Conservation (phyloP, 129 eudicot species). For the Chrysanthemum seticuspe region DNA sequence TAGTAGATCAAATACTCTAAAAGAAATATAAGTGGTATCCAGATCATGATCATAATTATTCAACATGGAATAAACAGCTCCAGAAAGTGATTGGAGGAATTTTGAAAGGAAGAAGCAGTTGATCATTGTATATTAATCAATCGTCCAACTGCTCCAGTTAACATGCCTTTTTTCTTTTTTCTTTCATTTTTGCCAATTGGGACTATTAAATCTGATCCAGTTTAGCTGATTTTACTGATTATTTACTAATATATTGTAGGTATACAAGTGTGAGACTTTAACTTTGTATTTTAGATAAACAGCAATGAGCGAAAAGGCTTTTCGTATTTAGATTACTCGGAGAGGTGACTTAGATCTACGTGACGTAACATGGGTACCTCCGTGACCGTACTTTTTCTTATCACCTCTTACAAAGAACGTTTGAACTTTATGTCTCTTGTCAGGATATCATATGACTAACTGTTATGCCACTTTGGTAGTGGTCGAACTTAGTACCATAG, state of each 20-base stretch:
- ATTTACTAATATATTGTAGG: background rate
- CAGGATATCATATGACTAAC: too few species aligned
- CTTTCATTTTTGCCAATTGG: background rate
- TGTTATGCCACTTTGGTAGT: too few species aligned
- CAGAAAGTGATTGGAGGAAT: constrained; percentile 6
- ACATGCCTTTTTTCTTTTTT: constrained; percentile 7
- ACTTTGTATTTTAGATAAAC: too few species aligned
- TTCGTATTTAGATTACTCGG: too few species aligned
- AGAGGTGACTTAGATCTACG: too few species aligned
- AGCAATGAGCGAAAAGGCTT: too few species aligned
- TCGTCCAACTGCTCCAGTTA: constrained; percentile 8
- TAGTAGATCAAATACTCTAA: background rate
- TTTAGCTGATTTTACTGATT: background rate
- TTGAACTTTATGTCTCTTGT: too few species aligned
- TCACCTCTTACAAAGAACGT: too few species aligned
- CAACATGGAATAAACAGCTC: background rate
- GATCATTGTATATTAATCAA: background rate
- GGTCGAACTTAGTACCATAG: too few species aligned
- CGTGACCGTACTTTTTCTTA: too few species aligned
- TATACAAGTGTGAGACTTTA: too few species aligned
- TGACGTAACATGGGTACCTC: too few species aligned
- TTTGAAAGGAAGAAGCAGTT: constrained; percentile 12
- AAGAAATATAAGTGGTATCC: background rate
- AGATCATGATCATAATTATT: background rate
- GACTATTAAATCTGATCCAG: background rate